Conservation (phyloP, 768 basidiomycete genomes). For the Rhizopogon vulgaris region DNA sequence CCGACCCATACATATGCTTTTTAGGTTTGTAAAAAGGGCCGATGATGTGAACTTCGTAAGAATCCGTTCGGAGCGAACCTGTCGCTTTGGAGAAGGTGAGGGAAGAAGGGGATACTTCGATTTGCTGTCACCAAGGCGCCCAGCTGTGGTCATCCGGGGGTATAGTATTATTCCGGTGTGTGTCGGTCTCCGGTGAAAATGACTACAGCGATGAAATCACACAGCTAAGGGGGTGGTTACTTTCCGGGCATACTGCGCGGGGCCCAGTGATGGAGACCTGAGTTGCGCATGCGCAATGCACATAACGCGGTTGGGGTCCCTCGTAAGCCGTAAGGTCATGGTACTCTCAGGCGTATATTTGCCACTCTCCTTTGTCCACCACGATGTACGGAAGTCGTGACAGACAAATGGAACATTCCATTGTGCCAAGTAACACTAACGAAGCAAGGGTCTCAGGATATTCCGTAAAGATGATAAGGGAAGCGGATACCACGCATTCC, state of each 20-base stretch:
- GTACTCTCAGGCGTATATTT: neutral
- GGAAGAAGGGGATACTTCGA: neutral
- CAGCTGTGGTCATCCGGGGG: neutral
- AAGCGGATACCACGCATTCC: neutral
- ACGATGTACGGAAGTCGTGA: neutral
- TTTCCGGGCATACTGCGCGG: neutral
- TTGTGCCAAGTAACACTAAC: neutral
- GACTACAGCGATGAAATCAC: neutral
- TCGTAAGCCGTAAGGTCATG: slow-evolving; percentile 5
- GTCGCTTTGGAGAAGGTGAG: neutral
- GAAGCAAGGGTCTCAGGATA: neutral
- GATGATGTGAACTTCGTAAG: neutral
- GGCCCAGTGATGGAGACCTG: neutral
- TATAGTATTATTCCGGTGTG: neutral
- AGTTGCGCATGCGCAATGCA: neutral
- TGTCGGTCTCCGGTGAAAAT: neutral
- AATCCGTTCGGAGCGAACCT: neutral
- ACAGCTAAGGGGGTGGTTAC: neutral
- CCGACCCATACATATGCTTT: neutral
- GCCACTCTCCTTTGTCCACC: neutral
- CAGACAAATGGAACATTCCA: neutral
- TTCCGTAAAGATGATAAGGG: slow-evolving; percentile 1
- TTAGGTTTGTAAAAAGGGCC: neutral
- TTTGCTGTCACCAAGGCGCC: neutral
- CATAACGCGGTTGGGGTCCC: neutral